These are phyloP conservation scores for Gracilaria vermiculophylla DNA, from an alignment of 23 red algal genomes.

Conservation along the genomic window DNA sequence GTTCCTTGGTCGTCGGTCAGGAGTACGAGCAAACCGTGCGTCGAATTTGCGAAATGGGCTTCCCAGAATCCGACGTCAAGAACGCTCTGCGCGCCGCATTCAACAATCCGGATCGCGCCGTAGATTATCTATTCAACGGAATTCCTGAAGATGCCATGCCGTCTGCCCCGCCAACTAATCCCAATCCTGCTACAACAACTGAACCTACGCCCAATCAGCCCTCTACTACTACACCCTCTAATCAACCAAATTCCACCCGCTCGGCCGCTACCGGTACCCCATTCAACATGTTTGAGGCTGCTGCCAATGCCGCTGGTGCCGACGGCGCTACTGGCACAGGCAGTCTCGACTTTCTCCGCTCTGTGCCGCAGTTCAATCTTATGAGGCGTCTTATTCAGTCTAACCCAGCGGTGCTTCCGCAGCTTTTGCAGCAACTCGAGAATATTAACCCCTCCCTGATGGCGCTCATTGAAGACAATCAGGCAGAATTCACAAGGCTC, in stretches of 20 bases:
- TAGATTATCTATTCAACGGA: slow-evolving; percentile 90
- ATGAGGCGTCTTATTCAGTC: slow-evolving; percentile 89
- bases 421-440: slow-evolving; percentile 85
- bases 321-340: slow-evolving; percentile 17
- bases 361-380: slow-evolving; percentile 79
- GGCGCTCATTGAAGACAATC: slow-evolving; percentile 84
- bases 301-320: not conserved
- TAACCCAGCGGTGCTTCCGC: slow-evolving; percentile 77
- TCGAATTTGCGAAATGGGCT: slow-evolving; percentile 94
- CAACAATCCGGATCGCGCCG: slow-evolving; percentile 94
- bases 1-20: slow-evolving; percentile 61
- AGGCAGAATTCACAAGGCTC: slow-evolving; percentile 82
- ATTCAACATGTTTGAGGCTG: slow-evolving; percentile 84
- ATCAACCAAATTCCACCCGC: not conserved
- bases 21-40: slow-evolving; percentile 72
- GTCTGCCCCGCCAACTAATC: not conserved
- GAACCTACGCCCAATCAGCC: not conserved
- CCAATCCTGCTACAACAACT: not conserved
- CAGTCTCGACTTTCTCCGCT: slow-evolving; percentile 80
- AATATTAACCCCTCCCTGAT: slow-evolving; percentile 76
- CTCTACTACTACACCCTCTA: not conserved
- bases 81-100: slow-evolving; percentile 88
- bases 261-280: slow-evolving; percentile 21
- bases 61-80: slow-evolving; percentile 79
- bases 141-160: slow-evolving; percentile 43